Base-by-base conservation (phyloP, 345 rosid genomes). In the Carallia brachiata region DNA sequence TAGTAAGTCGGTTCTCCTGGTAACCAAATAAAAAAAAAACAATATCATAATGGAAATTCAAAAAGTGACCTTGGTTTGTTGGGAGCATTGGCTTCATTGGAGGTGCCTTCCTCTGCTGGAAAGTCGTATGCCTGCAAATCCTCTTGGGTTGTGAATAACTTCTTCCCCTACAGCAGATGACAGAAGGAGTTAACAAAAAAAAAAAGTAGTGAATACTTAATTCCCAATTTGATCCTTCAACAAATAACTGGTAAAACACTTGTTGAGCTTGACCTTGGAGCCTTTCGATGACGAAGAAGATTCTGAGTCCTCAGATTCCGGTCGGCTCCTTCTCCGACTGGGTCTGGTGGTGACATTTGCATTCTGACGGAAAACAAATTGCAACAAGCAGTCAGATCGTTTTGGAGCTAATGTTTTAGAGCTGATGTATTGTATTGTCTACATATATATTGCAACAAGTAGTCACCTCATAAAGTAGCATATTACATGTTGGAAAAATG, bases 291-390 rank as follows among this genome's bases (percentile, higher is more conserved):
- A n/a, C 0, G 16, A 12, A 0, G 48, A 44, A 9, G 48, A 63
- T 52, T 64, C 53, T 44, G 77, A 30, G 61, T 73, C 77, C 37
- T 70, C 78, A 19, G 17, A 1, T 32, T 73, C 78, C 36, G 34
- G 48, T 13, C 54, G 47, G 62, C 34, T 64, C 7, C 65, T 60
- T 27, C 62, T 52, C 66, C 32, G 56, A 62, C 57, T 7, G 36
- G 6, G 2, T 44, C 17, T 7, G 32, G 63, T 12, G n/a, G 59
- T 39, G 23, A 23, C 23, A 23, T 23, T 23, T 23, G 23, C 23
- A 28, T 60, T 59, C 77, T 74, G 17, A 52, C 53, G 6, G 7
- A 1, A 23, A 4, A 34, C 31, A 3, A 18, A 27, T 27, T 27
- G 15, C 15, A 53, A 31, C 53, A 13, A n/a, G 23, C 12, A 5